Evolutionary conservation across 768 basidiomycete species (phyloP).

Genomic region (Panaeolus papilionaceus): DNA sequence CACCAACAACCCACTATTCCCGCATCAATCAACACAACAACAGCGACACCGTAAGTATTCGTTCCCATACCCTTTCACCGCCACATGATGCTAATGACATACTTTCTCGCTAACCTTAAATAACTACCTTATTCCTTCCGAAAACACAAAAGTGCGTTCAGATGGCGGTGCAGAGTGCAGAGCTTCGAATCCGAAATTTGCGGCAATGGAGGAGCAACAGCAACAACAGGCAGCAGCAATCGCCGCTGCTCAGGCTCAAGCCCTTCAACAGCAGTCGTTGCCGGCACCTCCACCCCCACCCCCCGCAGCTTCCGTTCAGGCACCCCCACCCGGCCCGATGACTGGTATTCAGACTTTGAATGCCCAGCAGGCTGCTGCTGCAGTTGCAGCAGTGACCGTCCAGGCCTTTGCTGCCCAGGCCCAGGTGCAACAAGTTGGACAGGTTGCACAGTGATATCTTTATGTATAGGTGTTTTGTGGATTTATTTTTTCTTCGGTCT

Average conservation of each 20-base stretch:
- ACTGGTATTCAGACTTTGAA: not conserved
- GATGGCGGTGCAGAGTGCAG: slow-evolving; percentile 86
- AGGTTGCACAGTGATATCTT: slow-evolving; percentile 2
- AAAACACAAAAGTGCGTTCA: slow-evolving; percentile 65
- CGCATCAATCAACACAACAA: slow-evolving; percentile 23
- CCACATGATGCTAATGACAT: slow-evolving; percentile 29
- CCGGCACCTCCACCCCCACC: slow-evolving; percentile 17
- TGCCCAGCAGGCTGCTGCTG: not conserved
- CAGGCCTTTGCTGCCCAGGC: not conserved
- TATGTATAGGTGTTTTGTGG: not conserved
- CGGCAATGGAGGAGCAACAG: slow-evolving; percentile 31
- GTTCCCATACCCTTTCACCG: slow-evolving; percentile 22
- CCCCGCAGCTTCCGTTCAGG: slow-evolving; percentile 14
- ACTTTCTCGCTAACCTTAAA: slow-evolving; percentile 23
- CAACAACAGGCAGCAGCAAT: slow-evolving; percentile 13
- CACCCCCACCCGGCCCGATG: slow-evolving; percentile 13
- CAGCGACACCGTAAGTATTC: slow-evolving; percentile 78
- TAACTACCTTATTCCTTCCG: slow-evolving; percentile 11
- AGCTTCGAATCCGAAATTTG: slow-evolving; percentile 47
- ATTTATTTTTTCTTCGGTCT: not conserved
- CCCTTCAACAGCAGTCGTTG: slow-evolving; percentile 13
- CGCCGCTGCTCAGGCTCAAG: slow-evolving; percentile 19
- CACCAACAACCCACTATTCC: slow-evolving; percentile 24
- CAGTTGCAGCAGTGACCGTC: slow-evolving; percentile 1
- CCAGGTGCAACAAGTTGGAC: slow-evolving; percentile 10